Base-by-base conservation (phyloP, 129 eudicot genomes). In the Centaurea solstitialis region DNA sequence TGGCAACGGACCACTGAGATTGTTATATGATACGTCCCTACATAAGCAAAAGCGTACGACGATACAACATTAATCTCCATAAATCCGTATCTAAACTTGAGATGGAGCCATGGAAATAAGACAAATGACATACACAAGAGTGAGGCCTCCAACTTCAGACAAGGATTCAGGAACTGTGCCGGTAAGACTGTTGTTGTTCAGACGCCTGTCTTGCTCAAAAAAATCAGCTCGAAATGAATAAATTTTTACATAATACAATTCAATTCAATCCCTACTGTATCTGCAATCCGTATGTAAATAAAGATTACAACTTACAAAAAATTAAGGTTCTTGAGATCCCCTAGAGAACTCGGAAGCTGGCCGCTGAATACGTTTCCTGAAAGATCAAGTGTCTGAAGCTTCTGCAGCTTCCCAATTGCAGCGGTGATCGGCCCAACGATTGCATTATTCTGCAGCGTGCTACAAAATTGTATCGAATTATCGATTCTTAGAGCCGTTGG, bases 351-450 rank as follows among this genome's bases (percentile, higher is more conserved):
- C 21, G 99, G 98, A 18, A 95, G 89, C 84, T 79, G 94, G 35
- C 98, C 97, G 33, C 26, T 78, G 61, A 92, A 89, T 68, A 75
- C 70, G 70, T 95, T 95, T 84, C 90, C 90, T 17, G 99, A 95
- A 38, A 95, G 90, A 86, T 95, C 99, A 37, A 95, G 92, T 39
- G 99, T 85, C 72, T 95, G 94, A 88, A 95, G 97, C 91, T 88
- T 92, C 82, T 87, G 88, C 76, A 93, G 82, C 83, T 81, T 95
- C 82, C 99, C 99, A 41, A 95, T 80, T 18, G 86, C 80, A 74
- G 73, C 85, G 53, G 95, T 94, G 71, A 95, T 91, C 12, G 87
- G 83, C 74, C 99, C 99, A 78, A 73, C 72, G 17, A 95, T 91
- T 28, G 84, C 94, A 85, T 95, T 95, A 82, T 95, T 95, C 81